A percentile compares a stretch with the other conserved stretches of the same genome.
Evolutionary conservation across 768 basidiomycete genomes (phyloP).

Genomic region (Tricholoma hemisulphureum): DNA sequence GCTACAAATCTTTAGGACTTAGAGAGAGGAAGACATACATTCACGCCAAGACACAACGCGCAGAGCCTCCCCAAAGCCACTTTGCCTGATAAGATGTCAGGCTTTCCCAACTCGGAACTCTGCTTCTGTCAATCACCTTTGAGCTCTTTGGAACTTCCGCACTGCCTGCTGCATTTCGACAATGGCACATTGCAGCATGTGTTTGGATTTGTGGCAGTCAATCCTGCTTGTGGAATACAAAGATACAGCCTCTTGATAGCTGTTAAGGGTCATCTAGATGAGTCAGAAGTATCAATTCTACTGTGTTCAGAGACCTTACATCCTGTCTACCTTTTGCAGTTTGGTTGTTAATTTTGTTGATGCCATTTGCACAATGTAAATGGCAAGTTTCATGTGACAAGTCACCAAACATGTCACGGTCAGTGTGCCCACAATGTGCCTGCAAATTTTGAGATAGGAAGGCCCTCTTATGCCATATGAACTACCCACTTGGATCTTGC

Average conservation of each 20-base stretch:
- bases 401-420: background rate
- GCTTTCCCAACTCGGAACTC: background rate
- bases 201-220: background rate
- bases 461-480: constrained; percentile 2
- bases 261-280: background rate
- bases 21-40: background rate
- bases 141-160: background rate
- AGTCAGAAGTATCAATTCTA: background rate
- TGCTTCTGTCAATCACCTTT: background rate
- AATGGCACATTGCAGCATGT: background rate
- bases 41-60: background rate
- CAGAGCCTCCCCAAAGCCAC: background rate
- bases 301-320: background rate
- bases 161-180: background rate
- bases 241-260: background rate
- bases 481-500: background rate
- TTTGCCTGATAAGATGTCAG: background rate
- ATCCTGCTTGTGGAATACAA: background rate
- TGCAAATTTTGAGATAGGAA: background rate
- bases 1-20: background rate
- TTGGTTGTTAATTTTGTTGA: background rate
- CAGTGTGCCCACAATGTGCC: background rate
- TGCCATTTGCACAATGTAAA: background rate
- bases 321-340: background rate
- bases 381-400: background rate